A percentile compares a stretch with the other conserved stretches of the same genome.
Evolutionary conservation across 2,329 filamentous ascomycete genomes (phyloP).

Genomic region (Colletotrichum sublineola): DNA sequence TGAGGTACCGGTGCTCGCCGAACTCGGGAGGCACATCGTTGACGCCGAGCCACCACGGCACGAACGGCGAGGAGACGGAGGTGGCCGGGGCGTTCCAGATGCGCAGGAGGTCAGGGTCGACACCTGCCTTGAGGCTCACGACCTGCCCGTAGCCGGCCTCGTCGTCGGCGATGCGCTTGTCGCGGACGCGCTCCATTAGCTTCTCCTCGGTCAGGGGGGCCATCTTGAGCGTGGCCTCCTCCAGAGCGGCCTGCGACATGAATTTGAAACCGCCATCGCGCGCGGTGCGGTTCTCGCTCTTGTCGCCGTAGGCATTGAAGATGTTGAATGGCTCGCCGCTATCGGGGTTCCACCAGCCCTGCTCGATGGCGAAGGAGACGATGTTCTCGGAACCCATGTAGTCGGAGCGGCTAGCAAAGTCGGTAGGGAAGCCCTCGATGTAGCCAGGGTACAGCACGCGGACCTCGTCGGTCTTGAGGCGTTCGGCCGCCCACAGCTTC

Average conservation of each 20-base stretch:
- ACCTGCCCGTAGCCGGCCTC: constrained; percentile 49
- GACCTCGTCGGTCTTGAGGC: constrained; percentile 45
- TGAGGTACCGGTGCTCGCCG: constrained; percentile 48
- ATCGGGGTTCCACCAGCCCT: constrained; percentile 47
- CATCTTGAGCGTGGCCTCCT: constrained; percentile 53
- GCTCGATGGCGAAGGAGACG: constrained; percentile 47
- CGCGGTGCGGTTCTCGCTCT: constrained; percentile 44
- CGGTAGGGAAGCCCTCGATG: constrained; percentile 47
- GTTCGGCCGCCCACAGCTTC: constrained; percentile 48
- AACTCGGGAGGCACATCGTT: constrained; percentile 46
- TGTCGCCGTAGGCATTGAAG: constrained; percentile 46
- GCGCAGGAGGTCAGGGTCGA: constrained; percentile 45
- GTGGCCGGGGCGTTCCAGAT: constrained; percentile 47
- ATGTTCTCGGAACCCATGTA: constrained; percentile 48
- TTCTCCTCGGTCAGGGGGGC: constrained; percentile 63
- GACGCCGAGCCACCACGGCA: constrained; percentile 49
- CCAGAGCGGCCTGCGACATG: constrained; percentile 48
- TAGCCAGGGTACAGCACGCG: constrained; percentile 48
- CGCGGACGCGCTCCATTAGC: constrained; percentile 54
- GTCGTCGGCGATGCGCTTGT: constrained; percentile 47
- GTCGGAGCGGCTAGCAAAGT: constrained; percentile 44
- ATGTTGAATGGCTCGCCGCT: constrained; percentile 47
- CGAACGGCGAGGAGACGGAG: constrained; percentile 47
- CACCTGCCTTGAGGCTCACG: constrained; percentile 44
- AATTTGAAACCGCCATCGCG: constrained; percentile 49